A percentile compares a stretch with the other conserved stretches of the same genome.
Conservation (phyloP, 2,329 filamentous ascomycete genomes). For the Talaromyces sp. region DNA sequence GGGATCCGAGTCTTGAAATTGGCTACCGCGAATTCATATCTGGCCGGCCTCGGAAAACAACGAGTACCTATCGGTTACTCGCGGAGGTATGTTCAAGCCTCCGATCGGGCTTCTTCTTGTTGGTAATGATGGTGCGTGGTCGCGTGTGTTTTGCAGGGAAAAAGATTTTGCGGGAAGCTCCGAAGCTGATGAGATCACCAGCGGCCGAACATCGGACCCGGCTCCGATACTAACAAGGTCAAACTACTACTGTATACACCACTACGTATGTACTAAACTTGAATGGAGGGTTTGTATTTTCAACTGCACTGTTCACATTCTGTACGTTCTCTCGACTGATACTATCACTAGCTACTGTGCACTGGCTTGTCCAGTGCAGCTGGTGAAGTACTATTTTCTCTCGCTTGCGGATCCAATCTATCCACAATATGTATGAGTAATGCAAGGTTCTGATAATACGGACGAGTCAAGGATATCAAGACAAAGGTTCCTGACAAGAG, state of each 20-base stretch:
- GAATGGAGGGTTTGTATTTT: not conserved
- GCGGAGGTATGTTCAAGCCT: not conserved
- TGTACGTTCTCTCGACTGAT: not conserved
- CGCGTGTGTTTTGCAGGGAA: not conserved
- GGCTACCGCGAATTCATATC: constrained; percentile 10
- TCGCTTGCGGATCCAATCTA: not conserved
- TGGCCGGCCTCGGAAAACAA: not conserved
- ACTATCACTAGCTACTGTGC: not conserved
- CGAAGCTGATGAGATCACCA: not conserved
- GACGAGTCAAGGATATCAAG: constrained; percentile 5
- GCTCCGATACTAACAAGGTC: too few relatives aligned
- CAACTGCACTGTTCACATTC: not conserved
- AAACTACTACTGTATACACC: too few relatives aligned
- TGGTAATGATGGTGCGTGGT: not conserved
- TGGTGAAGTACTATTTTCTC: not conserved
- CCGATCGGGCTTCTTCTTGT: not conserved
- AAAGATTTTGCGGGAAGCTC: not conserved
- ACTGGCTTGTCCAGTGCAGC: not conserved
- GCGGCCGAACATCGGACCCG: not conserved
- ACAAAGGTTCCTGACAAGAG: not conserved
- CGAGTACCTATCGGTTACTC: not conserved
- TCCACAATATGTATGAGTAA: not conserved
- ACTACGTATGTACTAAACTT: too few relatives aligned
- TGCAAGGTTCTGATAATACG: not conserved
- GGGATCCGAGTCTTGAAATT: not conserved